Base-by-base conservation (phyloP, 1,139 yeast species). In the Scheffersomyces illinoinensis region DNA sequence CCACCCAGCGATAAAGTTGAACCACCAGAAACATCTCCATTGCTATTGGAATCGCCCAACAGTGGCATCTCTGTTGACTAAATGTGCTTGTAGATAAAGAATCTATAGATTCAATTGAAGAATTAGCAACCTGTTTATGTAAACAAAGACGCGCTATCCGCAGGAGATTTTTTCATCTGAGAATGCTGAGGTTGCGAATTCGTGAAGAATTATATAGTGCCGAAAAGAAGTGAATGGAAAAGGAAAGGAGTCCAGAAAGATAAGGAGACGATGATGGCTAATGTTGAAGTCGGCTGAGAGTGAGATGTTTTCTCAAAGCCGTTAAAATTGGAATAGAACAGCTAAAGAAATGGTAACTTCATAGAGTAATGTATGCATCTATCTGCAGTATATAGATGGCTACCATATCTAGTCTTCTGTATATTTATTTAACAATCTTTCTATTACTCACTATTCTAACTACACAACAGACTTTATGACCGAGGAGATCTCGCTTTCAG, bases 401-500 rank as follows among this genome's bases (percentile, higher is more conserved):
- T 33, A 8, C 17, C 5, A 24, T 33, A 33, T 33, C 5, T 33
- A 5, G 43, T 33, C 43, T 33, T 7, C 4, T 33, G 17, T 10
- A 33, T 14, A 1, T 33, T 33, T 8, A 7, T 24, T 24, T 24
- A 8, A 33, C 43, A 12, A 4, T 33, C 17, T 33, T 1, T 3
- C 43, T 12, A 12, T 4, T 33, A 33, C 12, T 33, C 43, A 4
- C 10, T 33, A 14, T 33, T 33, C 43, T 10, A 10, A 8, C 12
- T 33, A 2, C 21, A 49, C 21, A 23, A 49, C 24, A 20, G 6
- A 52, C 24, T 14, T 14, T 20, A 69, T 69, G 72, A 55, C 62
- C 8, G 66, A 71, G 52, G 79, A 74, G 58, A 68, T 76, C 54
- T 71, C 77, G 24, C 67, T 78, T 39, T 71, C 79, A 1, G 56